Evolutionary conservation across 2,329 filamentous ascomycete genomes (phyloP).

Genomic region (Botrytis squamosa): DNA sequence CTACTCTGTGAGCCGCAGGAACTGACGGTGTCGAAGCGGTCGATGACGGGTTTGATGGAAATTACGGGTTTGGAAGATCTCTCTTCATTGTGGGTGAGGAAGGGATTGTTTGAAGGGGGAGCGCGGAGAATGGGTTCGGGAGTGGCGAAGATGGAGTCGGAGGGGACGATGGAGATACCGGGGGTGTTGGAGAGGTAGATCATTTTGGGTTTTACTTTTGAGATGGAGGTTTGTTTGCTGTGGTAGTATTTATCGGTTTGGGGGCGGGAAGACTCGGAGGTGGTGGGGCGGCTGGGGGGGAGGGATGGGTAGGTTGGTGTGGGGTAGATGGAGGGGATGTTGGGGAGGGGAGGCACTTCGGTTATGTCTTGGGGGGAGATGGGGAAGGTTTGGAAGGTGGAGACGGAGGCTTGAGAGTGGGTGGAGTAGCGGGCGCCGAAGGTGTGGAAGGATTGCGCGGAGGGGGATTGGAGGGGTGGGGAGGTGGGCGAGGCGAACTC

Average conservation of each 20-base stretch:
- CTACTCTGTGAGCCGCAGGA: neutral
- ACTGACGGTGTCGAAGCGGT: conserved; percentile 4
- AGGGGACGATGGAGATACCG: conserved; percentile 8
- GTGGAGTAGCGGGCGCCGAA: conserved; percentile 7
- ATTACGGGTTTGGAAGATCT: neutral
- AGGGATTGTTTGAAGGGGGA: neutral
- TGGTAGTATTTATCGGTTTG: neutral
- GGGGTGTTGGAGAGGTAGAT: conserved; percentile 17
- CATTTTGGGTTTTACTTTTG: conserved; percentile 20
- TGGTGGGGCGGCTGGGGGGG: neutral
- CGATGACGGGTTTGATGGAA: conserved; percentile 9
- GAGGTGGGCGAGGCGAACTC: neutral
- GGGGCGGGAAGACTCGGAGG: neutral
- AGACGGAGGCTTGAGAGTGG: conserved; percentile 9
- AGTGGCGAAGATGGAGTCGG: neutral
- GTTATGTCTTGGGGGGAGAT: conserved; percentile 6
- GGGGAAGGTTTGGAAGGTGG: conserved; percentile 15
- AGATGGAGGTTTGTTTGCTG: conserved; percentile 19
- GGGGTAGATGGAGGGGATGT: neutral
- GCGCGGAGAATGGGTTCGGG: neutral
- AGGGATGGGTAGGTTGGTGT: neutral
- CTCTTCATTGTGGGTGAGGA: neutral
- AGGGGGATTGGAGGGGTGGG: neutral
- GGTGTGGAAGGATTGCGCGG: conserved; percentile 13
- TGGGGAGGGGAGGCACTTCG: conserved; percentile 1